A percentile compares a stretch with the other conserved stretches of the same genome.
Conservation (phyloP, 352 stramenopile genomes). For the Phytophthora pseudosyringae region DNA sequence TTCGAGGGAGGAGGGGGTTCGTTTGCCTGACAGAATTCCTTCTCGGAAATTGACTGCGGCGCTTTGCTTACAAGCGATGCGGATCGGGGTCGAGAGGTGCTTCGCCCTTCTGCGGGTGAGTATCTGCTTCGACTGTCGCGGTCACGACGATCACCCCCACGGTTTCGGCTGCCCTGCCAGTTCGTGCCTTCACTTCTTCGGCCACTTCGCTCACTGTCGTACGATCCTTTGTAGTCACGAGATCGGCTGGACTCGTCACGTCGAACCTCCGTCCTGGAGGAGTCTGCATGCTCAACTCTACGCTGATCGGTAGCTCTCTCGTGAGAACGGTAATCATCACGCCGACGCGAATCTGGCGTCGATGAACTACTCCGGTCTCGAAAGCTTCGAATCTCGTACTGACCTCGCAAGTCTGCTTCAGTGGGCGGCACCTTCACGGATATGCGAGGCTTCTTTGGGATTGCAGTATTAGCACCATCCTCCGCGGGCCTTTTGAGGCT, state of each 20-base stretch:
- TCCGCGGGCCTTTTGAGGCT: constrained; percentile 31
- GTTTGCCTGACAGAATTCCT: constrained; percentile 62
- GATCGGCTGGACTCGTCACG: constrained; percentile 19
- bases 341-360: constrained; percentile 15
- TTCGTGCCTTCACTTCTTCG: constrained; percentile 13
- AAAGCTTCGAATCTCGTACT: constrained; percentile 36
- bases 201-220: constrained; percentile 14
- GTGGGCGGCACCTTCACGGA: constrained; percentile 7
- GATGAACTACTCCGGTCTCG: constrained; percentile 25
- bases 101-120: constrained; percentile 3
- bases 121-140: constrained; percentile 13
- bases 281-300: constrained; percentile 6
- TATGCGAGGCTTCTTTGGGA: constrained; percentile 30
- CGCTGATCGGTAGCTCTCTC: constrained; percentile 14
- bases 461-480: constrained; percentile 6
- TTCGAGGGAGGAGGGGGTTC: constrained; percentile 37
- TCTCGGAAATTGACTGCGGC: constrained; percentile 54
- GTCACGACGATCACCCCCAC: constrained; percentile 23
- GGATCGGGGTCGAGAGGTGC: constrained; percentile 15
- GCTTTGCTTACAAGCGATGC: constrained; percentile 8
- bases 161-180: constrained; percentile 2
- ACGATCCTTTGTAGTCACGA: constrained; percentile 20
- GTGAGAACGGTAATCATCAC: constrained; percentile 15
- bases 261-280: constrained; percentile 12
- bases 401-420: constrained; percentile 22